Base-by-base conservation (phyloP, 805 yeast genomes). In the Allodekkera sacchari region DNA sequence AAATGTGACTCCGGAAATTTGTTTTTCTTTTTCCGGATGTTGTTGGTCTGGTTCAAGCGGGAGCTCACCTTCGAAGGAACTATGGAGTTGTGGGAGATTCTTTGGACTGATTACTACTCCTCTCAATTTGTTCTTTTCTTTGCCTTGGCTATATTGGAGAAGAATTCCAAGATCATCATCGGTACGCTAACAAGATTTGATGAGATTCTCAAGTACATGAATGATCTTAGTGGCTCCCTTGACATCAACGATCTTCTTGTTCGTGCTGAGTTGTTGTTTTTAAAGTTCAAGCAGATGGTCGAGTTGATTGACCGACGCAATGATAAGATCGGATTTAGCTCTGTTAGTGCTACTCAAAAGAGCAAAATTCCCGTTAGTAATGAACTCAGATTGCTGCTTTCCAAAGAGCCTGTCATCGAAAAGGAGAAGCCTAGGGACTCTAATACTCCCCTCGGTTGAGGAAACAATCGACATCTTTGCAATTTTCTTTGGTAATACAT, bases 21-120 rank as follows among this genome's bases (percentile, higher is more conserved):
- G 39, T 92, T 92, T 52, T 92, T 92, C 65, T 87, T 88, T 47
- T 92, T 92, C 64, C 65, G 97, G 38, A 89, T 92, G 97, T 60
- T 92, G 11, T 63, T 92, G 24, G 96, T 92, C 3, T 88, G 96
- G 95, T 92, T 72, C 53, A 92, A 92, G 53, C 72, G 98, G 30
- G 98, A 92, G 49, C 79, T 92, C 41, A 70, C 68, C 18, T 83
- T 89, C 71, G 72, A 71, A 29, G 83, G 83, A 33, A 82, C 84
- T 1, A 59, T 82, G 49, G 63, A 71, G 18, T 64, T 89, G n/a
- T 89, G 97, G 97, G 98, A 89, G 50, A 76, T 82, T 3, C 62
- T 92, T 28, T 84, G 92, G 77, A 89, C 97, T 0, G 89, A 89
- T 57, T 80, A 61, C 47, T 77, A 83, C 48, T 72, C 89, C 0